Base-by-base conservation (phyloP, 2,329 filamentous ascomycete genomes). In the Phyllosticta capitalensis region DNA sequence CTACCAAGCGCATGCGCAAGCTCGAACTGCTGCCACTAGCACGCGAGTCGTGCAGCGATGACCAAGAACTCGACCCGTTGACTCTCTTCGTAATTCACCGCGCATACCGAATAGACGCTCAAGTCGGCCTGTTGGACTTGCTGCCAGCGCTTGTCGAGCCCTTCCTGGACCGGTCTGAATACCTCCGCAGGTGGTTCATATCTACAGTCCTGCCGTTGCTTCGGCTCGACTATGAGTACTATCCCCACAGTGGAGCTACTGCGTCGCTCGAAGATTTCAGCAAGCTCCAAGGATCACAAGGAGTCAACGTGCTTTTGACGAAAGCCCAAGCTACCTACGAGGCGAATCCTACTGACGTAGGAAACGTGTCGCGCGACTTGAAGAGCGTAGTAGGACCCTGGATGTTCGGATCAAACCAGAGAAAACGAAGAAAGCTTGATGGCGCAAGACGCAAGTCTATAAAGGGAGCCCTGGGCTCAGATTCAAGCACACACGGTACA, bases 321-420 rank as follows among this genome's bases (percentile, higher is more conserved):
- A 78, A 28, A 61, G 60, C 61, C 17, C 51, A 61, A 48, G 51
- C 51, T 14, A 52, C 61, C 9, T 60, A 49, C 12, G 57, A 59
- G 62, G 61, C 65, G 54, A 22, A 50, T 5, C 17, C 22, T 50
- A 17, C 20, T 2, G 52, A 55, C 5, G 55, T 9, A 1, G n/a
- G 52, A 68, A 61, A 67, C 58, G 63, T 86, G 54, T 84, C 82
- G 1, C 81, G 87, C 60, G 87, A 91, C 67, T 68, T 92, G 59
- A 82, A 82, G 63, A 83, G 85, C 0, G 68, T 92, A 45, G 74
- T 92, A 55, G 85, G 84, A 0, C 88, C 89, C 1, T 92, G 88
- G 88, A 75, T 91, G 54, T 84, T 87, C 66, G 84, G 83, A 52
- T 78, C 84, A 55, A 78, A 73, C 20, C 81, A 85, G 58, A 85